Percentiles rank a stretch among this genome's conserved stretches.
phyloP scores from a whole-genome alignment of 306 rosid species.

The Elaeagnus macrophylla region DNA sequence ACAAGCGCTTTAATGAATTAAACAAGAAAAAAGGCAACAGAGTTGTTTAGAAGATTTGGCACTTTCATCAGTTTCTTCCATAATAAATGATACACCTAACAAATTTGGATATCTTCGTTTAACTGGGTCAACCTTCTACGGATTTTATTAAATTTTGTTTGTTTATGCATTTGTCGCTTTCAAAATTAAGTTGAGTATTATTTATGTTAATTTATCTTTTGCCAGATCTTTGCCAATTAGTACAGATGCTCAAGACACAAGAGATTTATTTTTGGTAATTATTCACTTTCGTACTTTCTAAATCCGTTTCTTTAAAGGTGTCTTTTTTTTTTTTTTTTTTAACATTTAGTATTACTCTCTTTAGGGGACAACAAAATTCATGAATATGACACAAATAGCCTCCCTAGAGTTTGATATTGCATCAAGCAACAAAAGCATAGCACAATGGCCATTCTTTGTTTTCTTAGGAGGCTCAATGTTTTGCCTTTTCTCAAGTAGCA shows the following conservation, averaged over 20 bases:
- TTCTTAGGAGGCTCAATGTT: constrained; percentile 87
- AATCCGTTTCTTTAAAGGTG: neutral
- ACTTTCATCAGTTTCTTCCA: too few relatives aligned
- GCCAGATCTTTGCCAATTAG: constrained; percentile 50
- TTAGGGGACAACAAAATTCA: constrained; percentile 51
- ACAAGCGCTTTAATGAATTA: too few relatives aligned
- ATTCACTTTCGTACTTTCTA: neutral
- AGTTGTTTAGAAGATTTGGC: too few relatives aligned
- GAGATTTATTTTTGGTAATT: constrained; percentile 31
- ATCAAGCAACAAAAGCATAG: constrained; percentile 2
- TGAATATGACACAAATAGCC: constrained; percentile 38
- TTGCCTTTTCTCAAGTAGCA: constrained; percentile 87
- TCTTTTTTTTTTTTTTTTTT: neutral
- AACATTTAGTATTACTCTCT: neutral
- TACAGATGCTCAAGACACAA: constrained; percentile 32
- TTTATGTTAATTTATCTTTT: neutral
- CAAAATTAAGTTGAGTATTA: too few relatives aligned
- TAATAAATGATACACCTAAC: too few relatives aligned
- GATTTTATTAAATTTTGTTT: too few relatives aligned
- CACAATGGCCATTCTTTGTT: constrained; percentile 86
- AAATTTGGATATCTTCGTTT: too few relatives aligned
- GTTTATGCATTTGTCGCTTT: too few relatives aligned
- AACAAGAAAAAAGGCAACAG: too few relatives aligned
- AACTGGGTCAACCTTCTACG: too few relatives aligned
- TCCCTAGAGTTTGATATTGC: constrained; percentile 29